Percentiles rank a stretch among this genome's conserved stretches.
These are phyloP conservation scores for Aspergillus carlsbadensis DNA, from an alignment of 495 filamentous ascomycete species.

Conservation along the genomic window DNA sequence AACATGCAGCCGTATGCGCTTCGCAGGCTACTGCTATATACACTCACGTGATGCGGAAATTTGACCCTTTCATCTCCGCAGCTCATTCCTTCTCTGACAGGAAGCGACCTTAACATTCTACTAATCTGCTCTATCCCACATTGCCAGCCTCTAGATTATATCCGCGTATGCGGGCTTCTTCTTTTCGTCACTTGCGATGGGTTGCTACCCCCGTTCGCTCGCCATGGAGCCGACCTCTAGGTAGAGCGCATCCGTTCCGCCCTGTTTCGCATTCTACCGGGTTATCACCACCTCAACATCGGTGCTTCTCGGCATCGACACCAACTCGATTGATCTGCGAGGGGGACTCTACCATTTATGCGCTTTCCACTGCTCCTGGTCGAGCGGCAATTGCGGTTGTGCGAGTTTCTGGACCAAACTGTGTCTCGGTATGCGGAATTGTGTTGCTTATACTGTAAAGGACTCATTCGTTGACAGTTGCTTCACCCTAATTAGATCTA, in stretches of 20 bases:
- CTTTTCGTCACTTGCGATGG: conserved; percentile 25
- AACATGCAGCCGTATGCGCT: too few relatives aligned
- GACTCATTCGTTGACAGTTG: conserved; percentile 12
- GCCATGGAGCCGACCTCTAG: conserved; percentile 19
- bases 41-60: conserved; percentile 5
- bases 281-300: conserved; percentile 9
- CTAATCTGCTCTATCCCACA: background rate
- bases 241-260: conserved; percentile 12
- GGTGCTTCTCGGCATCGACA: conserved; percentile 28
- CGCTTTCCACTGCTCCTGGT: conserved; percentile 83
- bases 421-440: conserved; percentile 55
- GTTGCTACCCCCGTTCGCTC: conserved; percentile 24
- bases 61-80: background rate
- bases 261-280: conserved; percentile 9
- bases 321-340: conserved; percentile 25
- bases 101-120: background rate
- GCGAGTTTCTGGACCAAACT: conserved; percentile 79
- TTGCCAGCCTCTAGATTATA: background rate
- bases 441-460: background rate
- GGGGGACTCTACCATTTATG: conserved; percentile 74
- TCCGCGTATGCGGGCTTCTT: conserved; percentile 37
- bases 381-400: conserved; percentile 90
- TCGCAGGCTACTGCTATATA: too few relatives aligned
- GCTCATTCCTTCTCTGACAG: too few relatives aligned
- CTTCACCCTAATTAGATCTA: conserved; percentile 61